Conservation (phyloP, 2,329 filamentous ascomycete species). For the Talaromyces sp. region DNA sequence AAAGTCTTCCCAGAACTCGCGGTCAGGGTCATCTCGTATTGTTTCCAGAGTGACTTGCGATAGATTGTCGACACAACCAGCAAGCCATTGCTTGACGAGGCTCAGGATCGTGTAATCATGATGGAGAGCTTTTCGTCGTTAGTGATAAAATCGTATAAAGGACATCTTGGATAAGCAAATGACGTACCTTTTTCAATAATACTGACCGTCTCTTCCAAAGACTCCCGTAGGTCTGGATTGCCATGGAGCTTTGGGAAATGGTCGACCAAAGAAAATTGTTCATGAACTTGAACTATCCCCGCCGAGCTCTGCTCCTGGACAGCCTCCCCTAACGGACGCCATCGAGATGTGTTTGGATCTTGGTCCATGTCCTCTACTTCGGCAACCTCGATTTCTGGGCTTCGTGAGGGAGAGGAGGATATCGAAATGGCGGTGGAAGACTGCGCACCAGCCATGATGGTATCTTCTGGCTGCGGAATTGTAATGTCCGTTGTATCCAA, state of each 20-base stretch:
- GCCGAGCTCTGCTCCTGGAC: slow-evolving; percentile 31
- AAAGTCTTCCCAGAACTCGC: slow-evolving; percentile 48
- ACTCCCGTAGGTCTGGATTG: slow-evolving; percentile 32
- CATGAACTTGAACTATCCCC: slow-evolving; percentile 38
- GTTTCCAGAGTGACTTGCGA: slow-evolving; percentile 37
- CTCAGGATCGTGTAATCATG: slow-evolving; percentile 34
- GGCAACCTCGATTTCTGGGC: slow-evolving; percentile 51
- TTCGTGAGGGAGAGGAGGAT: slow-evolving; percentile 45
- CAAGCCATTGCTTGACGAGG: slow-evolving; percentile 45
- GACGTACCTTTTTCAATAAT: slow-evolving; percentile 40
- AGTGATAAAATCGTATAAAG: background rate
- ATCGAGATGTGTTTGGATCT: slow-evolving; percentile 46
- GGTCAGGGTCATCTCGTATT: slow-evolving; percentile 42
- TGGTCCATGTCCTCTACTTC: slow-evolving; percentile 52
- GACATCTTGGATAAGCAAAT: background rate
- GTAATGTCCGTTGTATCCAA: slow-evolving; percentile 21
- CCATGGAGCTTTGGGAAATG: slow-evolving; percentile 38
- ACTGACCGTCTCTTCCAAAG: slow-evolving; percentile 33
- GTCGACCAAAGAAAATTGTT: slow-evolving; percentile 34
- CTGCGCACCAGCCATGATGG: slow-evolving; percentile 25
- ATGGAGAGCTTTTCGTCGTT: slow-evolving; percentile 28
- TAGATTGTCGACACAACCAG: slow-evolving; percentile 36
- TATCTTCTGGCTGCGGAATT: slow-evolving; percentile 16
- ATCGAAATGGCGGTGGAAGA: slow-evolving; percentile 39
- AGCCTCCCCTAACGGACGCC: slow-evolving; percentile 41